Conservation (phyloP, 495 filamentous ascomycete genomes). For the Lasiosphaeris hirsuta region DNA sequence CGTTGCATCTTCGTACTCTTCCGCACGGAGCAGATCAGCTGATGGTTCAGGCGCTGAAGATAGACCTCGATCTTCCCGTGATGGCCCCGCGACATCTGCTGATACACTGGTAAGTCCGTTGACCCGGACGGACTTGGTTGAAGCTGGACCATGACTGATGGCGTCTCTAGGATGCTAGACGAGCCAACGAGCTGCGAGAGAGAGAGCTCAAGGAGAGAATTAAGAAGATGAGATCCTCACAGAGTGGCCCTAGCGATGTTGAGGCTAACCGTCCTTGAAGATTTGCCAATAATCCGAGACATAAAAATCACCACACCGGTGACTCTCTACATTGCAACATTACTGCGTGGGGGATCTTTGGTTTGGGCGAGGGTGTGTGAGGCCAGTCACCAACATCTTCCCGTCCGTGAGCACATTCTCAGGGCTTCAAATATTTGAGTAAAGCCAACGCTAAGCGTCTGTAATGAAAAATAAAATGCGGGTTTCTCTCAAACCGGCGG, state of each 20-base stretch:
- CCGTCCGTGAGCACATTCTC: no score
- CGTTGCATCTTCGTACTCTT: constrained; percentile 50
- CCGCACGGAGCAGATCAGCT: constrained; percentile 53
- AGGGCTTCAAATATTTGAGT: no score
- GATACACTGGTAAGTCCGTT: constrained; percentile 40
- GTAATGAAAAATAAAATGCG: no score
- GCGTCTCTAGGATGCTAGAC: constrained; percentile 23
- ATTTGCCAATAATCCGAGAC: constrained; percentile 8
- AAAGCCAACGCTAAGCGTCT: no score
- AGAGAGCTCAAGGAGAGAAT: constrained; percentile 65
- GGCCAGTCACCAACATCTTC: no score
- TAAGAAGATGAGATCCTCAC: constrained; percentile 59
- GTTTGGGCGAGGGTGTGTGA: background rate
- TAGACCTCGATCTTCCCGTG: constrained; percentile 40
- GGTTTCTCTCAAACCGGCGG: no score
- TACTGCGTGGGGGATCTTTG: background rate
- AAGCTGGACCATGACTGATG: background rate
- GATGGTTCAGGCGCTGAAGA: constrained; percentile 60
- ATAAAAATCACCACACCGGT: background rate
- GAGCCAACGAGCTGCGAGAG: constrained; percentile 58
- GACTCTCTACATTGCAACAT: background rate
- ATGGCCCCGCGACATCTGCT: constrained; percentile 26
- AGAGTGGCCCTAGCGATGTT: constrained; percentile 41
- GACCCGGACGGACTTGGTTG: background rate
- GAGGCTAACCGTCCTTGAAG: constrained; percentile 45